Evolutionary conservation across 1,284 basidiomycete genomes (phyloP).

Genomic region (Cronartium quercuum): DNA sequence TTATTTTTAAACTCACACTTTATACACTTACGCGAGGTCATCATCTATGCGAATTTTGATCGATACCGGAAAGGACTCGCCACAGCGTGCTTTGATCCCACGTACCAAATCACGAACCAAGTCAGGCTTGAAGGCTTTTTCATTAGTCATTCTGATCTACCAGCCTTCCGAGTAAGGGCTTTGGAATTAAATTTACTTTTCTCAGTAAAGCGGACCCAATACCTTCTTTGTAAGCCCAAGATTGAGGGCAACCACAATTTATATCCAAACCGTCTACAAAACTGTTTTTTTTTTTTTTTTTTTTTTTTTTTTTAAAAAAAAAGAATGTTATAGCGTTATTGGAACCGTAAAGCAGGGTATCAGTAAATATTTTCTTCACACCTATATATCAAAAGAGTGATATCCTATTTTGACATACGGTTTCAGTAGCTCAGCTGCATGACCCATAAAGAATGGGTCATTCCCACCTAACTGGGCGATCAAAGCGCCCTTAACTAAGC

Average conservation of each 20-base stretch:
- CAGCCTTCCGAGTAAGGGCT: neutral
- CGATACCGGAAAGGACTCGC: conserved; percentile 56
- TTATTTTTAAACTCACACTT: neutral
- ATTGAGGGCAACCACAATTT: conserved; percentile 57
- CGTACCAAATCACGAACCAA: conserved; percentile 57
- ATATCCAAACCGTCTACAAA: conserved; percentile 56
- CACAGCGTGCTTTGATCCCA: conserved; percentile 55
- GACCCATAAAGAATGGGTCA: conserved; percentile 54
- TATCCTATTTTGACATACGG: conserved; percentile 31
- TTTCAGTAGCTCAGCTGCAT: conserved; percentile 57
- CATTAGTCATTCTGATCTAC: neutral
- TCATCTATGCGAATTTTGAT: conserved; percentile 59
- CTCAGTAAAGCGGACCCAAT: conserved; percentile 58
- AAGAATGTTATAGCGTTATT: too few relatives aligned
- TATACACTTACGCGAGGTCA: conserved; percentile 51
- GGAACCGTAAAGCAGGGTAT: too few relatives aligned
- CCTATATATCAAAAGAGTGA: too few relatives aligned
- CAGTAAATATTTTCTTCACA: too few relatives aligned
- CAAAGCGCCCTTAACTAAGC: conserved; percentile 53
- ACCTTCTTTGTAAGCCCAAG: conserved; percentile 56
- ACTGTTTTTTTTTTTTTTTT: conserved; percentile 22
- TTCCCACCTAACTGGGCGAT: conserved; percentile 58
- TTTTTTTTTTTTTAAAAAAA: too few relatives aligned
- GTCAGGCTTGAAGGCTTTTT: conserved; percentile 51
- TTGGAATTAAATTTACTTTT: conserved; percentile 44